phyloP scores from a whole-genome alignment of 805 yeast species.

The Teunomyces pallodes region DNA sequence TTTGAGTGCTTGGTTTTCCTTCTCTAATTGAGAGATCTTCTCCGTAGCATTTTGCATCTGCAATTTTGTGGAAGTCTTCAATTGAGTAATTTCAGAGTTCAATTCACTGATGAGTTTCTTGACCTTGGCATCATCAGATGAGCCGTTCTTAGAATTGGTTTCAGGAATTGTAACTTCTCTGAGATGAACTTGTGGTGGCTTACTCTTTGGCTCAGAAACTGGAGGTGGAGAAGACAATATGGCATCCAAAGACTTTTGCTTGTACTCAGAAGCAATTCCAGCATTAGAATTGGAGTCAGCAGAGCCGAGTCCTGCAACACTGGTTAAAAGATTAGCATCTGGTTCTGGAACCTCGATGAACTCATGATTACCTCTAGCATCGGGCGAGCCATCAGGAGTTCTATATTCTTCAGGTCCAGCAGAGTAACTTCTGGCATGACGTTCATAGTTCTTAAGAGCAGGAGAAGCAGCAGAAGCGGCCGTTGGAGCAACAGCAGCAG shows the following conservation, averaged over 20 bases:
- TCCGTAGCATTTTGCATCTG: conserved; percentile 60
- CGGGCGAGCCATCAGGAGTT: conserved; percentile 23
- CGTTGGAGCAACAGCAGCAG: conserved; percentile 12
- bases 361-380: conserved; percentile 14
- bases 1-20: conserved; percentile 15
- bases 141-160: not conserved
- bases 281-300: not conserved
- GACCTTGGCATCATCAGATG: conserved; percentile 23
- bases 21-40: conserved; percentile 49
- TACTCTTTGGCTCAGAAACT: not conserved
- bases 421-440: conserved; percentile 37
- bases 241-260: conserved; percentile 6
- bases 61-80: conserved; percentile 33
- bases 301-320: conserved; percentile 3
- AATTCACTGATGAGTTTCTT: conserved; percentile 32
- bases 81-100: conserved; percentile 29
- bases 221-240: too few species aligned
- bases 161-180: not conserved
- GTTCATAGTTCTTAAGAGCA: conserved; percentile 12
- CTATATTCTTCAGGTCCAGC: conserved; percentile 30
- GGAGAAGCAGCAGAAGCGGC: conserved; percentile 9
- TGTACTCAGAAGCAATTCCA: not conserved
- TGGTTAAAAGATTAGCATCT: conserved; percentile 14
- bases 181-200: not conserved
- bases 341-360: conserved; percentile 32